phyloP scores from a whole-genome alignment of 495 filamentous ascomycete species.

The Neurospora sp. region DNA sequence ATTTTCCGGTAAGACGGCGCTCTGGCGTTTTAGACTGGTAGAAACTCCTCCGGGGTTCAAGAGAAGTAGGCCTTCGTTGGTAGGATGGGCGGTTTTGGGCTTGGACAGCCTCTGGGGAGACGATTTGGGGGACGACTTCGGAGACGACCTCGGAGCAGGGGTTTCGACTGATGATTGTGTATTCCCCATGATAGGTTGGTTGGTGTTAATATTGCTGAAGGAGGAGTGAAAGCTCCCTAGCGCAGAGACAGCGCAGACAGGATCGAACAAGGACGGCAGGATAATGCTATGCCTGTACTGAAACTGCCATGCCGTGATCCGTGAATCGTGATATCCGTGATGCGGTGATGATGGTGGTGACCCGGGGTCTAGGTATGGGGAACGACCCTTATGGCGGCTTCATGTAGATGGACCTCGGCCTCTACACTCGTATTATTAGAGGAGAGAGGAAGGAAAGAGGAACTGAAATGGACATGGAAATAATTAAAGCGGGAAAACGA shows the following conservation, averaged over 20 bases:
- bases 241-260: neutral
- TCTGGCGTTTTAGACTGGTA: conserved; percentile 21
- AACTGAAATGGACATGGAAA: neutral
- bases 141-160: conserved; percentile 21
- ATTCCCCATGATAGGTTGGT: conserved; percentile 33
- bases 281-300: conserved; percentile 32
- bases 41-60: conserved; percentile 26
- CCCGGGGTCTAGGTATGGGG: conserved; percentile 13
- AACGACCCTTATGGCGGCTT: conserved; percentile 8
- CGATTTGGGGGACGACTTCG: neutral
- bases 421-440: conserved; percentile 7
- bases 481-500: neutral
- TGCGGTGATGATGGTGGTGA: neutral
- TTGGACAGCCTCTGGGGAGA: conserved; percentile 36
- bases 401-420: conserved; percentile 11
- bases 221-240: conserved; percentile 4
- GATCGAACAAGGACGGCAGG: conserved; percentile 9
- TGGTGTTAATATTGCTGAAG: conserved; percentile 1
- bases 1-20: conserved; percentile 8
- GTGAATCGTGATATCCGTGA: neutral
- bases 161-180: conserved; percentile 29
- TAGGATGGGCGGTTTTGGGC: conserved; percentile 33
- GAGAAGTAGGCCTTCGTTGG: conserved; percentile 30
- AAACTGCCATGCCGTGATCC: conserved; percentile 30
- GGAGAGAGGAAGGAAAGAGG: conserved; percentile 1